A percentile compares a stretch with the other conserved stretches of the same genome.
These are phyloP conservation scores for Microbotryum intermedium DNA, from an alignment of 1,284 basidiomycete genomes.

Conservation along the genomic window DNA sequence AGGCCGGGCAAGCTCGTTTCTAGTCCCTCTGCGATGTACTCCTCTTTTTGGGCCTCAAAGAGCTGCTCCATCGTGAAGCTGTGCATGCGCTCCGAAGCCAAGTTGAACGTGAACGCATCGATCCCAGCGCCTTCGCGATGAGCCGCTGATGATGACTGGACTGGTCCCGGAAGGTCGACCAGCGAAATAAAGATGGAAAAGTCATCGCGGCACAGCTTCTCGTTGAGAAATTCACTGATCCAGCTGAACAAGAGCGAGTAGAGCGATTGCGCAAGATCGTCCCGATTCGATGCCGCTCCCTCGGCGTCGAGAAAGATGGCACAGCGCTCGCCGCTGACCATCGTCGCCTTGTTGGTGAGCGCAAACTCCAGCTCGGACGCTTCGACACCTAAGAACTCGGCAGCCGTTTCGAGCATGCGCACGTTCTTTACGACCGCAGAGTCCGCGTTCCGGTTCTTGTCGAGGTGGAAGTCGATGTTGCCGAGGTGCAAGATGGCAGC, in stretches of 20 bases:
- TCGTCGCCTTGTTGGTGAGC: conserved; percentile 81
- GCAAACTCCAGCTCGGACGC: conserved; percentile 67
- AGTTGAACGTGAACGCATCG: conserved; percentile 94
- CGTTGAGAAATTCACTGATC: conserved; percentile 94
- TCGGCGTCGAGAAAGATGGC: conserved; percentile 93
- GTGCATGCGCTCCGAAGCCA: conserved; percentile 83
- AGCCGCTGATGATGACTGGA: conserved; percentile 50
- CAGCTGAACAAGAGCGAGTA: conserved; percentile 93
- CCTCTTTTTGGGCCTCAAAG: conserved; percentile 60
- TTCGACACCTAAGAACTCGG: conserved; percentile 83
- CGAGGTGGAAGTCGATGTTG: conserved; percentile 84
- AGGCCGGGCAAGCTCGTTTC: conserved; percentile 59
- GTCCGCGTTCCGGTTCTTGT: conserved; percentile 71
- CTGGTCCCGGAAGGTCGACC: conserved; percentile 80
- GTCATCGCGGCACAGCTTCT: conserved; percentile 82
- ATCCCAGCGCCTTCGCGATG: conserved; percentile 75
- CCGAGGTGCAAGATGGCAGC: conserved; percentile 93
- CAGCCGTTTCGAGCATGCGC: conserved; percentile 68
- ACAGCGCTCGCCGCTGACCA: conserved; percentile 84
- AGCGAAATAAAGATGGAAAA: conserved; percentile 88
- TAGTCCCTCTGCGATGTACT: conserved; percentile 81
- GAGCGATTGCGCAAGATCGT: conserved; percentile 84
- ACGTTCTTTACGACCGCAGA: conserved; percentile 75
- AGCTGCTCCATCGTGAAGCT: conserved; percentile 70
- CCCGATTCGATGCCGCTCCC: conserved; percentile 81